phyloP scores from a whole-genome alignment of 257 asterid species.

The Sherardia arvensis region DNA sequence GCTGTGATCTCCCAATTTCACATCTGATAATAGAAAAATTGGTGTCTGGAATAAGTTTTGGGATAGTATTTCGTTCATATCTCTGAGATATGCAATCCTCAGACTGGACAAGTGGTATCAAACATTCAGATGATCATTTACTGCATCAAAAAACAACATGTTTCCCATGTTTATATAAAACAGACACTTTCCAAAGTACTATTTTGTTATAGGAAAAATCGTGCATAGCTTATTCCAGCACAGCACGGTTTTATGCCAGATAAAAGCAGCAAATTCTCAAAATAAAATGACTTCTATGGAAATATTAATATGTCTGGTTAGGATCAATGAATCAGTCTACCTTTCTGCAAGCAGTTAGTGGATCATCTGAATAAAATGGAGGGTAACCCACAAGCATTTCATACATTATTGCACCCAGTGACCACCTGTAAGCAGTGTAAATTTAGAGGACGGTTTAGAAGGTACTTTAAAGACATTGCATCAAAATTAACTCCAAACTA shows the following conservation, averaged over 20 bases:
- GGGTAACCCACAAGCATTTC: conserved; percentile 54
- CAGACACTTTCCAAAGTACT: not conserved
- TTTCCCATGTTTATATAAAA: not conserved
- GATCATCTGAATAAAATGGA: conserved; percentile 44
- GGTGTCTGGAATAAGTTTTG: not conserved
- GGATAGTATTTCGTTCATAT: not conserved
- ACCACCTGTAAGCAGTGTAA: conserved; percentile 36
- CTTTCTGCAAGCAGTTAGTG: conserved; percentile 47
- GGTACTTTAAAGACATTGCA: not conserved
- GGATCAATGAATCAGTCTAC: conserved; percentile 11
- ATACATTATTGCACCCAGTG: conserved; percentile 49
- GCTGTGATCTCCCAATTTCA: too few species aligned
- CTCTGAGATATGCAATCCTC: not conserved
- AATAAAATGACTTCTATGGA: not conserved
- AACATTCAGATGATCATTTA: not conserved
- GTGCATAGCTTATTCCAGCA: not conserved
- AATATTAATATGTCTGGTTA: not conserved
- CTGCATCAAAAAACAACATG: not conserved
- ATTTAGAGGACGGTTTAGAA: conserved; percentile 5
- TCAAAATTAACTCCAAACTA: not conserved
- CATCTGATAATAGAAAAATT: too few species aligned
- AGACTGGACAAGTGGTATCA: not conserved
- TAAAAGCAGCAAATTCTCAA: not conserved
- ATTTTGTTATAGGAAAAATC: not conserved
- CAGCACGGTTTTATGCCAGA: not conserved